Conservation (phyloP, 2,329 filamentous ascomycete species). For the Botryotinia globosa region DNA sequence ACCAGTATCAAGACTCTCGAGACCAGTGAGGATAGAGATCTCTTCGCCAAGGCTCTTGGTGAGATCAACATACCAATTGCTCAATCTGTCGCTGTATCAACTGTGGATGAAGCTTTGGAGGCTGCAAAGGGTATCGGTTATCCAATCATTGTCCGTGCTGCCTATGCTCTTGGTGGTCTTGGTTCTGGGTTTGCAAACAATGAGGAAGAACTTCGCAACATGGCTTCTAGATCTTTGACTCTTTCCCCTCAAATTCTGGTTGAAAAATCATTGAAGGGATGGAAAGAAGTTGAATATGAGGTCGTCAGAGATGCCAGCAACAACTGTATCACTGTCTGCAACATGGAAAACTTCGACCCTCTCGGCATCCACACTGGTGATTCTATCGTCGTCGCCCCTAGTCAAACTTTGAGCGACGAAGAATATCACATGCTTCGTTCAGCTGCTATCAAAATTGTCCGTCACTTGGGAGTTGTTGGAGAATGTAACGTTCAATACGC, state of each 20-base stretch:
- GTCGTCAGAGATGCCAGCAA: slow-evolving; percentile 95
- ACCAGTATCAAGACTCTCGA: slow-evolving; percentile 93
- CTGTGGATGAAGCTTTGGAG: slow-evolving; percentile 85
- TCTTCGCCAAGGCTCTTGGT: slow-evolving; percentile 92
- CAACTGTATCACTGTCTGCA: slow-evolving; percentile 99
- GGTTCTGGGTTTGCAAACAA: slow-evolving; percentile 96
- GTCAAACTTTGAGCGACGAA: slow-evolving; percentile 95
- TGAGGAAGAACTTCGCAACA: slow-evolving; percentile 86
- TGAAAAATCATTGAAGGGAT: slow-evolving; percentile 97
- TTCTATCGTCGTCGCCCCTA: slow-evolving; percentile 96
- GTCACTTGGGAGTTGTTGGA: slow-evolving; percentile 93
- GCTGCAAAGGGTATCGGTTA: slow-evolving; percentile 88
- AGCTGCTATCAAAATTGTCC: slow-evolving; percentile 96
- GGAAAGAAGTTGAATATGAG: slow-evolving; percentile 99
- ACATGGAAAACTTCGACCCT: slow-evolving; percentile 98
- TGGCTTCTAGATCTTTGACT: slow-evolving; percentile 88
- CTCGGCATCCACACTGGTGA: slow-evolving; percentile 97
- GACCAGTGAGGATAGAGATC: slow-evolving; percentile 90
- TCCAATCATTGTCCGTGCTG: slow-evolving; percentile 95
- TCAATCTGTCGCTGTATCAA: slow-evolving; percentile 88
- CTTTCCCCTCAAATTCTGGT: slow-evolving; percentile 95
- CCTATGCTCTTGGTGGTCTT: slow-evolving; percentile 92
- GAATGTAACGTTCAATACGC: slow-evolving; percentile 99
- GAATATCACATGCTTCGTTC: slow-evolving; percentile 99
- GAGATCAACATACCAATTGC: slow-evolving; percentile 98